These are phyloP conservation scores for Tetrahymena elliotti DNA, from an alignment of 73 alveolate genomes.

Conservation along the genomic window DNA sequence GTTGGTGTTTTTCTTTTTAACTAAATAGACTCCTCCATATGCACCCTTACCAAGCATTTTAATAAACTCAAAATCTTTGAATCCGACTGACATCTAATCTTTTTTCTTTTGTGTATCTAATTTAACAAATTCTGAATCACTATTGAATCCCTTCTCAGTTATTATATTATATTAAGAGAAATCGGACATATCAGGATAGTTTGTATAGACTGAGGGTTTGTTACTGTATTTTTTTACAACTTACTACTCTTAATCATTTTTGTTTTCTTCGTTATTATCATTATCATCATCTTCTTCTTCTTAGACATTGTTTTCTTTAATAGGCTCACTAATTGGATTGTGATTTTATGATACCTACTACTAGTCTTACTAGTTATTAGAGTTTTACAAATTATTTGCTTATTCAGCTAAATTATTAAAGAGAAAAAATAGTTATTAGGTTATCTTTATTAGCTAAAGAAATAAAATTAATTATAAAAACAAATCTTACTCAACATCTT, in stretches of 20 bases:
- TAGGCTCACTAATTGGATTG: not conserved
- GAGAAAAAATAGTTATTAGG: not conserved
- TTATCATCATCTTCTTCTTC: not conserved
- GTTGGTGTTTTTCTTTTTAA: slow-evolving; percentile 57
- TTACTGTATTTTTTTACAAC: not conserved
- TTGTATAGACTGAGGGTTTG: not conserved
- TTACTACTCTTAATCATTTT: not conserved
- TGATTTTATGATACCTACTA: not conserved
- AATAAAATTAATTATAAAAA: not conserved
- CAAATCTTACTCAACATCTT: not conserved
- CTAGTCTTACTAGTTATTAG: not conserved
- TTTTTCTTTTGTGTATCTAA: slow-evolving; percentile 10
- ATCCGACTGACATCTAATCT: slow-evolving; percentile 8
- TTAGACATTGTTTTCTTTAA: not conserved
- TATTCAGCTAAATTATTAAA: not conserved
- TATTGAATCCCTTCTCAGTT: slow-evolving; percentile 12
- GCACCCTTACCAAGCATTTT: slow-evolving; percentile 83
- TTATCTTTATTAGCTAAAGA: too few relatives aligned
- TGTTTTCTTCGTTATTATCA: not conserved
- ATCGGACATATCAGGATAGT: not conserved
- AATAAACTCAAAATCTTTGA: slow-evolving; percentile 60
- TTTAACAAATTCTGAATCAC: slow-evolving; percentile 34
- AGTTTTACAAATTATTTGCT: not conserved
- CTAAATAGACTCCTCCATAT: slow-evolving; percentile 85
- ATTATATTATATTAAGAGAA: not conserved